Base-by-base conservation (phyloP, 495 filamentous ascomycete genomes). In the Barbatosphaeria neglecta region DNA sequence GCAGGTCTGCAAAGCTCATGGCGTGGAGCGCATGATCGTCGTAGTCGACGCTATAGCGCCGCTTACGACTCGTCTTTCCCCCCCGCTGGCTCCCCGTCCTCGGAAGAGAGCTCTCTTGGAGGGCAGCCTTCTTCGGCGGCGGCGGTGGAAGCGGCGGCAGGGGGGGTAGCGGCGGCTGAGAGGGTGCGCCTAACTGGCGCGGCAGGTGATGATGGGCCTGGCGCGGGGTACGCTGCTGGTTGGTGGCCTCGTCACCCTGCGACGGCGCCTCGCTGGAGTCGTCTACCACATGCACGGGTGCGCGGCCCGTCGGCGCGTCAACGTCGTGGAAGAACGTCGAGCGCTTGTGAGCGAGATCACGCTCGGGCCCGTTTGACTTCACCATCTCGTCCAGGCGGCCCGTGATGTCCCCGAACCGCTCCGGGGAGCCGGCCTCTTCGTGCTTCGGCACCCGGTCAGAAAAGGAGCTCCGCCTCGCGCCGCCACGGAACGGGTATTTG, bases 1-100 rank as follows among this genome's bases (percentile, higher is more conserved):
- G 70, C 2, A 86, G 62, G 18, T 74, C 66, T 0, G 65, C 44
- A 53, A 76, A 84, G 25, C 59, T 63, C 74, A 76, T 82, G 15
- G 52, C 45, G 47, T 71, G 68, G 15, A 82, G 55, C 40, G 67
- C 58, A 15, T 67, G 64, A 47, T 69, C 66, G 44, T 74, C 66
- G 54, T 81, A 79, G 55, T 82, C 79, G 56, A 60, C 50, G 48
- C 65, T 64, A 23, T 56, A 54, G 16, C 52, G 59, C 22, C 68
- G 66, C 40, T 71, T 71, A 25, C 57, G 64, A 20, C 52, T 37
- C 31, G 43, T 55, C 39, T 35, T 44, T 22, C 31, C 31, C 7
- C 35, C 24, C 5, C 23, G 16, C 4, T 8, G 22, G 13, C 27
- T 22, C 28, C 16, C 24, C 13, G 33, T 20, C 17, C 37, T 44